Evolutionary conservation across 768 basidiomycete species (phyloP).

Genomic region (Lyophyllum decastes): DNA sequence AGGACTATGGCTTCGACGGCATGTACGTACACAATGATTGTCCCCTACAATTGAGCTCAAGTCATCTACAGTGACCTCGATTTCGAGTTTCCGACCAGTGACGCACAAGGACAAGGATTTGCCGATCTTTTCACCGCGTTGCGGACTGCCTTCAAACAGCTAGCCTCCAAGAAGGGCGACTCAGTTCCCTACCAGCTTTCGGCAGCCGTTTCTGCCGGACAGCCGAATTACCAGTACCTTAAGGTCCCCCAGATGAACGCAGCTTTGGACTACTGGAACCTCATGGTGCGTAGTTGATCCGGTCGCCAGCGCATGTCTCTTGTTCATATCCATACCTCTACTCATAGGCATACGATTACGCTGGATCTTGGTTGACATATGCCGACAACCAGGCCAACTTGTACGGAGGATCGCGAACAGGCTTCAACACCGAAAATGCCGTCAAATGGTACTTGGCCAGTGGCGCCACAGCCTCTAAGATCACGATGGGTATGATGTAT

Average conservation of each 20-base stretch:
- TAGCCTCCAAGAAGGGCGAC: conserved; percentile 63
- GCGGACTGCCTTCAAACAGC: conserved; percentile 60
- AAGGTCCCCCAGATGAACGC: conserved; percentile 64
- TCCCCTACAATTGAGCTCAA: conserved; percentile 4
- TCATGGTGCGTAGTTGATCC: conserved; percentile 56
- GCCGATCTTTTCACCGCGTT: conserved; percentile 64
- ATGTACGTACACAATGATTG: conserved; percentile 43
- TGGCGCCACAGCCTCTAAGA: conserved; percentile 67
- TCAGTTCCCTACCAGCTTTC: conserved; percentile 59
- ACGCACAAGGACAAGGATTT: conserved; percentile 64
- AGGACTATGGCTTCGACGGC: conserved; percentile 83
- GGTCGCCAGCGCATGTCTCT: neutral
- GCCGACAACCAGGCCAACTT: conserved; percentile 63
- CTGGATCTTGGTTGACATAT: conserved; percentile 74
- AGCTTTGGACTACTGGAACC: conserved; percentile 75
- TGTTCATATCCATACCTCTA: neutral
- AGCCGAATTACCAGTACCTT: conserved; percentile 57
- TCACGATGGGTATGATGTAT: conserved; percentile 54
- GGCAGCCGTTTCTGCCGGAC: conserved; percentile 65
- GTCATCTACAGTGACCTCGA: conserved; percentile 59
- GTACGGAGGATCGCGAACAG: conserved; percentile 63
- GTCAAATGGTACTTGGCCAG: conserved; percentile 57
- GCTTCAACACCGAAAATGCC: conserved; percentile 68
- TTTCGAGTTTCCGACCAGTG: conserved; percentile 72
- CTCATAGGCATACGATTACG: conserved; percentile 69